phyloP scores from a whole-genome alignment of 352 stramenopile species.

The Plasmopara viticola region DNA sequence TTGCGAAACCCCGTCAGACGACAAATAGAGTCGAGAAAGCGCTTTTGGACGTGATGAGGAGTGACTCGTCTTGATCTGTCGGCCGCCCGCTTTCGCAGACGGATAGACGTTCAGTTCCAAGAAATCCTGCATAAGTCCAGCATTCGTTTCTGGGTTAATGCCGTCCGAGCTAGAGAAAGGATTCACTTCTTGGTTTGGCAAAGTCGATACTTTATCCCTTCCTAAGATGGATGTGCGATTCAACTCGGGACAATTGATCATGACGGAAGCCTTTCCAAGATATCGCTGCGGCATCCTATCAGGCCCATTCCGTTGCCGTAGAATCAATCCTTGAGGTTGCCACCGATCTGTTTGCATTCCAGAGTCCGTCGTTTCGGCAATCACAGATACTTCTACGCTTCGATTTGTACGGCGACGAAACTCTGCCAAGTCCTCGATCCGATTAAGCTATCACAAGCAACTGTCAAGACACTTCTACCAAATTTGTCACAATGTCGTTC shows the following conservation, averaged over 20 bases:
- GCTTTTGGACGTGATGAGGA: slow-evolving; percentile 39
- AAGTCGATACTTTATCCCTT: background rate
- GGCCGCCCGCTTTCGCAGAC: slow-evolving; percentile 34
- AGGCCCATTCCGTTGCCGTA: slow-evolving; percentile 60
- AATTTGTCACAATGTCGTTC: background rate
- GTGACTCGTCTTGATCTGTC: slow-evolving; percentile 63
- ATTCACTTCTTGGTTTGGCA: slow-evolving; percentile 18
- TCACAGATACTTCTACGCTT: slow-evolving; percentile 47
- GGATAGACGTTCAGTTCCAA: slow-evolving; percentile 58
- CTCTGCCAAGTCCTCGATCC: slow-evolving; percentile 48
- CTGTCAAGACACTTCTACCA: background rate
- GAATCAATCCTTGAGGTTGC: slow-evolving; percentile 61
- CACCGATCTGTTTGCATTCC: slow-evolving; percentile 72
- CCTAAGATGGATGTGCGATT: slow-evolving; percentile 12
- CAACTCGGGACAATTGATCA: slow-evolving; percentile 61
- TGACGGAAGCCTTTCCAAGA: slow-evolving; percentile 61
- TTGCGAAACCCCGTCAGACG: slow-evolving; percentile 67
- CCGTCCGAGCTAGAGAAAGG: slow-evolving; percentile 21
- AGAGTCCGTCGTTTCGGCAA: slow-evolving; percentile 33
- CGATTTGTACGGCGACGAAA: slow-evolving; percentile 55
- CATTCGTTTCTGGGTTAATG: slow-evolving; percentile 16
- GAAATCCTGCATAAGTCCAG: slow-evolving; percentile 32
- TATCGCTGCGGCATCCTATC: slow-evolving; percentile 67
- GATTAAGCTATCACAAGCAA: slow-evolving; percentile 34
- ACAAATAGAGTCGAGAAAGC: slow-evolving; percentile 57